These are phyloP conservation scores for Tricladium varicosporioides DNA, from an alignment of 2,329 filamentous ascomycete species.

Conservation along the genomic window DNA sequence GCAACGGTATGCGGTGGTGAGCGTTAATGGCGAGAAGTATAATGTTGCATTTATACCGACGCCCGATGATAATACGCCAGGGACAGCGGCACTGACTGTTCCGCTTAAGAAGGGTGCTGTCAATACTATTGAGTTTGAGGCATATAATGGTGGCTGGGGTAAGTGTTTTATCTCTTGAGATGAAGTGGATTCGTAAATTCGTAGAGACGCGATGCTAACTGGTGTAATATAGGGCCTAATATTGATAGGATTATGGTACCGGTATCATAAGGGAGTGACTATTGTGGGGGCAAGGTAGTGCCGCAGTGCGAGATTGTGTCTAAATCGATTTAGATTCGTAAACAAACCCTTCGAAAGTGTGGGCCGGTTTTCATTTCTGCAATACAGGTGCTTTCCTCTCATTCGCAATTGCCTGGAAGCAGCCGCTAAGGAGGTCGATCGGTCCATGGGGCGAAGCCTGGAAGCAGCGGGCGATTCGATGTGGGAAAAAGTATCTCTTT, in stretches of 20 bases:
- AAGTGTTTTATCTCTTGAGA: slow-evolving; percentile 12
- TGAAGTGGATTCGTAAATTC: not conserved
- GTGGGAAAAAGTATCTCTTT: slow-evolving; percentile 20
- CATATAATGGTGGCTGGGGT: slow-evolving; percentile 40
- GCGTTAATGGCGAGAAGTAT: slow-evolving; percentile 52
- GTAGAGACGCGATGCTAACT: slow-evolving; percentile 23
- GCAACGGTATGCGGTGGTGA: slow-evolving; percentile 52
- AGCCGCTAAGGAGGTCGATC: slow-evolving; percentile 25
- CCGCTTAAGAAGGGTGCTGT: slow-evolving; percentile 44
- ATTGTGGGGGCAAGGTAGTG: not conserved
- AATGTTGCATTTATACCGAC: slow-evolving; percentile 55
- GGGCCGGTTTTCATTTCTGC: not conserved
- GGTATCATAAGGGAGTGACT: slow-evolving; percentile 29
- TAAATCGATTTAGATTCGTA: too few relatives aligned
- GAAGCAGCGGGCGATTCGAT: slow-evolving; percentile 22
- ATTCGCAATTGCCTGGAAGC: slow-evolving; percentile 12
- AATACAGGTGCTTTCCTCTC: slow-evolving; percentile 2
- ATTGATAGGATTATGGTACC: slow-evolving; percentile 55
- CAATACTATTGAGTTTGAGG: slow-evolving; percentile 50
- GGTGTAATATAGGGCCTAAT: slow-evolving; percentile 42
- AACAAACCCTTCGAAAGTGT: too few relatives aligned
- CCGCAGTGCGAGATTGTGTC: not conserved
- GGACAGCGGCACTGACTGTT: slow-evolving; percentile 46
- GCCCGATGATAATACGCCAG: slow-evolving; percentile 42
- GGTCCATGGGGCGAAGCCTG: slow-evolving; percentile 18